phyloP scores from a whole-genome alignment of 805 yeast genomes.

The Yueomyces sinensis region DNA sequence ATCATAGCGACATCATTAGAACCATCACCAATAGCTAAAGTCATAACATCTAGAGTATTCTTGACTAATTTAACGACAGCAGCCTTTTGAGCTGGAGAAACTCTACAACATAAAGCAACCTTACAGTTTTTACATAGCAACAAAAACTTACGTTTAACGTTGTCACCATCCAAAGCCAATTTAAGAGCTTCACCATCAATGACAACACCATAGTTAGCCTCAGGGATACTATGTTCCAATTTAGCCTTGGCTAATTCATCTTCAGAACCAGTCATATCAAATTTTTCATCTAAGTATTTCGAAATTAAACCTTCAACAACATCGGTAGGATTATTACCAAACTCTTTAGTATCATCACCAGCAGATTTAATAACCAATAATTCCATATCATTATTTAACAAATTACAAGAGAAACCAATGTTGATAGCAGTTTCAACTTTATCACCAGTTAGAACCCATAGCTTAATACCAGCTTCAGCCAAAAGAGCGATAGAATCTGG shows the following conservation, averaged over 20 bases:
- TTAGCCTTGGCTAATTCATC: constrained; percentile 45
- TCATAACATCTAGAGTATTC: constrained; percentile 63
- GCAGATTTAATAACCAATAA: constrained; percentile 39
- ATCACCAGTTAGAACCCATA: constrained; percentile 83
- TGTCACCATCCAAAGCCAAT: constrained; percentile 33
- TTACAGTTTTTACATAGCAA: constrained; percentile 67
- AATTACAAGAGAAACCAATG: constrained; percentile 75
- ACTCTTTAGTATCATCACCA: constrained; percentile 39
- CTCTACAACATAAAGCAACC: constrained; percentile 77
- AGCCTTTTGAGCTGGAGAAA: constrained; percentile 79
- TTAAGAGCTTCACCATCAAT: constrained; percentile 74
- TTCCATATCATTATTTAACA: constrained; percentile 66
- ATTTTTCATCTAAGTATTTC: constrained; percentile 40
- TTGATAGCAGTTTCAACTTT: constrained; percentile 84
- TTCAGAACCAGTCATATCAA: constrained; percentile 43
- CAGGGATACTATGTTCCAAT: constrained; percentile 50
- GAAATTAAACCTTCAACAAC: constrained; percentile 36
- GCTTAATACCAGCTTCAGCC: constrained; percentile 65
- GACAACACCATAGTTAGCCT: constrained; percentile 52
- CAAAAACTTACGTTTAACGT: constrained; percentile 43
- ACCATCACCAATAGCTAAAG: constrained; percentile 81
- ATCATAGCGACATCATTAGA: constrained; percentile 87
- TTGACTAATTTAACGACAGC: constrained; percentile 73
- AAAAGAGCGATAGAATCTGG: constrained; percentile 65
- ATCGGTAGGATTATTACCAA: constrained; percentile 26